These are phyloP conservation scores for Globisporangium recalcitrans DNA, from an alignment of 352 stramenopile species.

Conservation along the genomic window DNA sequence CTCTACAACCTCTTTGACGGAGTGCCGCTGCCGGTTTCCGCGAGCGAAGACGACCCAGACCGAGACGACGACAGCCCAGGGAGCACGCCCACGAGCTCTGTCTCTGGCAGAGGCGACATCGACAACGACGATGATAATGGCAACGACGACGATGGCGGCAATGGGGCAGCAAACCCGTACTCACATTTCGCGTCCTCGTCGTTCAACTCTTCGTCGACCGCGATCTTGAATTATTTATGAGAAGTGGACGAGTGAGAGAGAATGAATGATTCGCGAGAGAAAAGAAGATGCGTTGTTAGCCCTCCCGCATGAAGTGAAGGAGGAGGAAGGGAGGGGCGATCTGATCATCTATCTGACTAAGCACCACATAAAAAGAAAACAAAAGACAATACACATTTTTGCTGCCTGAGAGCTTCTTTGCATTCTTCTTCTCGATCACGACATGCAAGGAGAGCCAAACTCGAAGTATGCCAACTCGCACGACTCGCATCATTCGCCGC, in stretches of 20 bases:
- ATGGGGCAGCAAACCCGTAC: background rate
- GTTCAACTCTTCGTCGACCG: slow-evolving; percentile 17
- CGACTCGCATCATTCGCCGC: background rate
- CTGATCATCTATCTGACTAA: background rate
- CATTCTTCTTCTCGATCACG: background rate
- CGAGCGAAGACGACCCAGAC: slow-evolving; percentile 48
- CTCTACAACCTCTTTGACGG: slow-evolving; percentile 78
- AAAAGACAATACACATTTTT: background rate
- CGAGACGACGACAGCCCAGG: slow-evolving; percentile 46
- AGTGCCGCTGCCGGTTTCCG: slow-evolving; percentile 30
- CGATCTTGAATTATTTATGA: slow-evolving; percentile 72
- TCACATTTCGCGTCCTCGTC: background rate
- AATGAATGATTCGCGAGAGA: slow-evolving; percentile 6
- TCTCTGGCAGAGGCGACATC: slow-evolving; percentile 15
- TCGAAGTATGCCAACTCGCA: background rate
- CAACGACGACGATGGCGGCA: slow-evolving; percentile 15
- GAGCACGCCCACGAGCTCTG: slow-evolving; percentile 21
- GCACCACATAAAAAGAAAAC: background rate
- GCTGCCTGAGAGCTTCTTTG: background rate
- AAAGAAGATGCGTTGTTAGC: background rate
- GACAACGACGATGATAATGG: slow-evolving; percentile 2
- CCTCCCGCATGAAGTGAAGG: background rate
- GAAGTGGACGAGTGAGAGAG: slow-evolving; percentile 12
- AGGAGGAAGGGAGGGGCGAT: background rate
- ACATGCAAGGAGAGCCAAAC: too few species aligned